A percentile compares a stretch with the other conserved stretches of the same genome.
Evolutionary conservation across 306 rosid genomes (phyloP).

Genomic region (Boehmeria nivea): DNA sequence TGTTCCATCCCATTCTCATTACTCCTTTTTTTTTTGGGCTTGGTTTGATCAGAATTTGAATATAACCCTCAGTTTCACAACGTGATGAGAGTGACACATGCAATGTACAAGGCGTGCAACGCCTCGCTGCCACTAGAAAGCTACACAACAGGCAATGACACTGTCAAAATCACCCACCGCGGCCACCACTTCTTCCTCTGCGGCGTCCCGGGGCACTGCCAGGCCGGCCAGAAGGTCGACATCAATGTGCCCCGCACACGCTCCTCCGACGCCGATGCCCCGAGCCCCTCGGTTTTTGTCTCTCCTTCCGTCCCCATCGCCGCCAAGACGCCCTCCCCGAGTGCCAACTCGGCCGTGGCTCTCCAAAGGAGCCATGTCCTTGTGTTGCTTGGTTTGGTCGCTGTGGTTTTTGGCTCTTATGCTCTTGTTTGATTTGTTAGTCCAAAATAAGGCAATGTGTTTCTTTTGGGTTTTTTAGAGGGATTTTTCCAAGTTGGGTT

Average conservation of each 20-base stretch:
- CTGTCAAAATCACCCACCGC: slow-evolving; percentile 40
- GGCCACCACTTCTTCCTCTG: slow-evolving; percentile 87
- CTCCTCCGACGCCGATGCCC: slow-evolving; percentile 26
- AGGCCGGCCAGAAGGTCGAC: slow-evolving; percentile 72
- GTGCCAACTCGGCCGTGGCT: slow-evolving; percentile 21
- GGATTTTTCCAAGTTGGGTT: not conserved
- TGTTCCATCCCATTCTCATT: no score
- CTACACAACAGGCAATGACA: slow-evolving; percentile 67
- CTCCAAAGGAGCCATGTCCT: slow-evolving; percentile 20
- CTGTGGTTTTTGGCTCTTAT: slow-evolving; percentile 23
- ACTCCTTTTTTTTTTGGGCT: not conserved
- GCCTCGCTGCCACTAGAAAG: slow-evolving; percentile 56
- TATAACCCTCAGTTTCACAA: slow-evolving; percentile 71
- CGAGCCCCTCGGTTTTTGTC: slow-evolving; percentile 24
- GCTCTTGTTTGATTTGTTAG: slow-evolving; percentile 12
- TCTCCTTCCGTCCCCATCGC: slow-evolving; percentile 24
- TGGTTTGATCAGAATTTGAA: slow-evolving; percentile 50
- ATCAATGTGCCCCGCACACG: slow-evolving; percentile 43
- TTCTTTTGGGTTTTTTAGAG: not conserved
- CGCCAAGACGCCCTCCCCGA: slow-evolving; percentile 36
- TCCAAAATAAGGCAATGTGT: not conserved
- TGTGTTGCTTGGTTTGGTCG: slow-evolving; percentile 25
- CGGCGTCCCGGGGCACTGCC: slow-evolving; percentile 89
- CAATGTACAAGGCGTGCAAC: slow-evolving; percentile 72
- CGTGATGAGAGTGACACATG: slow-evolving; percentile 74